Conservation (phyloP, 2,329 filamentous ascomycete species). For the Xenosphaeropsis pyriputrescens region DNA sequence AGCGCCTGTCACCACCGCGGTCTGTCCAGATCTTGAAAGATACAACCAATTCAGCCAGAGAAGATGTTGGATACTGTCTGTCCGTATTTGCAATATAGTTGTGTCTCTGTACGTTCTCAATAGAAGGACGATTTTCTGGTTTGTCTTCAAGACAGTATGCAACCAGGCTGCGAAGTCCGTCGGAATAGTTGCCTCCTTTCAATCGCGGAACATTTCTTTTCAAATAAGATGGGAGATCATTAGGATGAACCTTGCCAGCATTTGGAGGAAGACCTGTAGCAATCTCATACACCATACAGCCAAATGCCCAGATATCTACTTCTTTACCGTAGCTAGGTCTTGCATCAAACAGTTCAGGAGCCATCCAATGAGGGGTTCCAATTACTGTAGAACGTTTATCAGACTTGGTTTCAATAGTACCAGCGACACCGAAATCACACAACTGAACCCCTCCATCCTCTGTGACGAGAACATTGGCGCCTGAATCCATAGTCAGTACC, state of each 20-base stretch:
- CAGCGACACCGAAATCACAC: constrained; percentile 75
- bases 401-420: constrained; percentile 58
- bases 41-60: constrained; percentile 50
- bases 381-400: constrained; percentile 72
- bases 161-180: constrained; percentile 53
- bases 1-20: constrained; percentile 54
- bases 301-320: constrained; percentile 76
- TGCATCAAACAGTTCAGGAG: constrained; percentile 59
- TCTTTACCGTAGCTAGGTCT: constrained; percentile 53
- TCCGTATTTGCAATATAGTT: constrained; percentile 51
- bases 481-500: constrained; percentile 12
- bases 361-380: constrained; percentile 79
- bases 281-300: constrained; percentile 68
- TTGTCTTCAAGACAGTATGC: constrained; percentile 60
- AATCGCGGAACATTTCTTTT: constrained; percentile 51
- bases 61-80: constrained; percentile 45
- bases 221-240: constrained; percentile 36
- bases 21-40: constrained; percentile 66
- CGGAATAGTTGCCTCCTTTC: constrained; percentile 57
- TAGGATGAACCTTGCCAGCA: constrained; percentile 27
- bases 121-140: constrained; percentile 51
- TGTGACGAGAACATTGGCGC: constrained; percentile 65
- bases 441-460: constrained; percentile 66
- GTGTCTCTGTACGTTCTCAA: constrained; percentile 55
- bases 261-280: constrained; percentile 66